phyloP scores from a whole-genome alignment of 345 rosid species.

The Psidium friedrichsthalianum region DNA sequence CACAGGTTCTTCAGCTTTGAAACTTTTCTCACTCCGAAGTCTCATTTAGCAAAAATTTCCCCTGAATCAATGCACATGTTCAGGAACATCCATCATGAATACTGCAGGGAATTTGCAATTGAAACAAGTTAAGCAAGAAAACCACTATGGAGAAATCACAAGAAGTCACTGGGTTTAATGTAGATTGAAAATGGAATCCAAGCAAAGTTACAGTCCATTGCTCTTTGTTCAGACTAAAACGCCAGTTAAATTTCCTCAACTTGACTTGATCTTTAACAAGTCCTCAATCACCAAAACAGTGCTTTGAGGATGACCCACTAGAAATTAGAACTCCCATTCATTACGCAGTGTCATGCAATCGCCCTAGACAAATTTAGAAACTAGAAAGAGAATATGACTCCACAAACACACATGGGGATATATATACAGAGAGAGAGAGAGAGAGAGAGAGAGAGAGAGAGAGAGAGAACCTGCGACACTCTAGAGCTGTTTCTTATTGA shows the following conservation, averaged over 20 bases:
- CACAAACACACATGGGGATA: not conserved
- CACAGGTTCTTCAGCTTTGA: not conserved
- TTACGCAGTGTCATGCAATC: not conserved
- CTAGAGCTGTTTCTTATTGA: not conserved
- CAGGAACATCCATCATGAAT: not conserved
- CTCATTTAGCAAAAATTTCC: not conserved
- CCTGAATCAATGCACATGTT: not conserved
- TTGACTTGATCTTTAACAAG: not conserved
- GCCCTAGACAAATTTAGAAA: not conserved
- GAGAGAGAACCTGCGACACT: not conserved
- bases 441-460: too few species aligned
- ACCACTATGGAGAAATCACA: not conserved
- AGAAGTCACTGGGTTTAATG: not conserved
- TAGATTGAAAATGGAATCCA: not conserved
- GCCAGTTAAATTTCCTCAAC: not conserved
- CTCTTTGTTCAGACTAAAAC: not conserved
- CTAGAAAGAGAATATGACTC: not conserved
- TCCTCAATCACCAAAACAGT: not conserved
- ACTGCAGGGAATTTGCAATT: not conserved
- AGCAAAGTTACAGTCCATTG: not conserved
- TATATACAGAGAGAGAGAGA: too few species aligned
- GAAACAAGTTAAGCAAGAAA: not conserved
- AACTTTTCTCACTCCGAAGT: not conserved
- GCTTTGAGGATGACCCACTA: not conserved
- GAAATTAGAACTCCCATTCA: not conserved